Percentiles rank a stretch among this genome's conserved stretches.
These are phyloP conservation scores for Mucor irregularis DNA, from an alignment of 371 early-diverging fungal species.

Conservation along the genomic window DNA sequence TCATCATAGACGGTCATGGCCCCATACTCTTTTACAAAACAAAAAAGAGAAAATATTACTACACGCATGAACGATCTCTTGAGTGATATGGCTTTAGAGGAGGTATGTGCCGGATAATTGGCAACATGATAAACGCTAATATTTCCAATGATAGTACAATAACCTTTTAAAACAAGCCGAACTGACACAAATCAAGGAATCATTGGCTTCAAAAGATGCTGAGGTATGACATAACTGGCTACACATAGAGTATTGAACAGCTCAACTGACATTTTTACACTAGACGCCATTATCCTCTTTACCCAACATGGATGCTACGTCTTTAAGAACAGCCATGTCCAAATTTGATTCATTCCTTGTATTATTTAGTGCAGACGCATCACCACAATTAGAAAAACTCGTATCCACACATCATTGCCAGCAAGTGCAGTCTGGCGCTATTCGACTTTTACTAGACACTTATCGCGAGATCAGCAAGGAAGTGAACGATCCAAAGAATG, in stretches of 20 bases:
- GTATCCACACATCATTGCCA: slow-evolving; percentile 42
- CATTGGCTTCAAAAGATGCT: slow-evolving; percentile 32
- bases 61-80: slow-evolving; percentile 31
- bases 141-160: slow-evolving; percentile 38
- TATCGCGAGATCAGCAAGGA: slow-evolving; percentile 61
- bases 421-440: slow-evolving; percentile 42
- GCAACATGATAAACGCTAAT: no score
- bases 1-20: slow-evolving; percentile 26
- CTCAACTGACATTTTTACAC: neutral
- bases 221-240: slow-evolving; percentile 27
- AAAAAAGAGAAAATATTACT: slow-evolving; percentile 30
- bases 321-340: slow-evolving; percentile 57
- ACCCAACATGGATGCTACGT: slow-evolving; percentile 56
- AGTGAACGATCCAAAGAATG: slow-evolving; percentile 65
- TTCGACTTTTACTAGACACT: slow-evolving; percentile 60
- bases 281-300: slow-evolving; percentile 65
- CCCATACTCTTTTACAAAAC: slow-evolving; percentile 37
- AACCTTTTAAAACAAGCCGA: slow-evolving; percentile 49
- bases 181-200: slow-evolving; percentile 35
- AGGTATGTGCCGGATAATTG: slow-evolving; percentile 29
- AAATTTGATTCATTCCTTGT: slow-evolving; percentile 70
- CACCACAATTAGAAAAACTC: slow-evolving; percentile 51
- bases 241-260: neutral
- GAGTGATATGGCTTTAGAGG: slow-evolving; percentile 38
- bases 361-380: slow-evolving; percentile 46